Evolutionary conservation across 257 asterid species (phyloP).

Genomic region (Solanum chilense): DNA sequence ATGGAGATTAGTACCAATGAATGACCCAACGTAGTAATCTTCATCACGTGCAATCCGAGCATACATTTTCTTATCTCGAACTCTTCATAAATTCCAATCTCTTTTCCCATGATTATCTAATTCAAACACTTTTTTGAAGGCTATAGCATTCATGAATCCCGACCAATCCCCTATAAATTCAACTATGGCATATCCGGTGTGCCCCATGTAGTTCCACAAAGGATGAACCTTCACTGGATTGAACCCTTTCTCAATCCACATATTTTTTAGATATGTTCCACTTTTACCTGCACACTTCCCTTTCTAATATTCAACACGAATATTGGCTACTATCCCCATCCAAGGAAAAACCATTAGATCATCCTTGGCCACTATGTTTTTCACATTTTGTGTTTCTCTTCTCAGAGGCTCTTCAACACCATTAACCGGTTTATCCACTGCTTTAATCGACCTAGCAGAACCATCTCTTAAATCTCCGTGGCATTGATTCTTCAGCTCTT

Average conservation of each 20-base stretch:
- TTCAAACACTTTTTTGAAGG: conserved; percentile 35
- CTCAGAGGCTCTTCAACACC: not conserved
- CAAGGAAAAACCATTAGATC: conserved; percentile 53
- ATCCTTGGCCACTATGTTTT: not conserved
- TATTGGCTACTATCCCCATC: conserved; percentile 43
- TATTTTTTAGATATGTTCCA: conserved; percentile 23
- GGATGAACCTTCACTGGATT: conserved; percentile 37
- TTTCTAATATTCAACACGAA: conserved; percentile 15
- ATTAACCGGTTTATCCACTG: not conserved
- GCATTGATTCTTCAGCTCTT: conserved; percentile 34
- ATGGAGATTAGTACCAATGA: conserved; percentile 19
- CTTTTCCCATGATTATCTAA: conserved; percentile 29
- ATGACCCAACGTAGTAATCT: conserved; percentile 29
- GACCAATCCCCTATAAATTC: conserved; percentile 30
- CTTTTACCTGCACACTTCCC: conserved; percentile 33
- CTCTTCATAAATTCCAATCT: conserved; percentile 6
- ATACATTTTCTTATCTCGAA: not conserved
- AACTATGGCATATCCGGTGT: conserved; percentile 37
- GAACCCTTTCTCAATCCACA: conserved; percentile 22
- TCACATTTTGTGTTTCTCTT: not conserved
- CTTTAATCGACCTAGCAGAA: not conserved
- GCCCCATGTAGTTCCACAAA: conserved; percentile 29
- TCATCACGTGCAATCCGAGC: conserved; percentile 57
- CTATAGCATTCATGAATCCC: conserved; percentile 35
- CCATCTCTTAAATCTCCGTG: conserved; percentile 47